These are phyloP conservation scores for Jacaranda copaia DNA, from an alignment of 257 asterid genomes.

Conservation along the genomic window DNA sequence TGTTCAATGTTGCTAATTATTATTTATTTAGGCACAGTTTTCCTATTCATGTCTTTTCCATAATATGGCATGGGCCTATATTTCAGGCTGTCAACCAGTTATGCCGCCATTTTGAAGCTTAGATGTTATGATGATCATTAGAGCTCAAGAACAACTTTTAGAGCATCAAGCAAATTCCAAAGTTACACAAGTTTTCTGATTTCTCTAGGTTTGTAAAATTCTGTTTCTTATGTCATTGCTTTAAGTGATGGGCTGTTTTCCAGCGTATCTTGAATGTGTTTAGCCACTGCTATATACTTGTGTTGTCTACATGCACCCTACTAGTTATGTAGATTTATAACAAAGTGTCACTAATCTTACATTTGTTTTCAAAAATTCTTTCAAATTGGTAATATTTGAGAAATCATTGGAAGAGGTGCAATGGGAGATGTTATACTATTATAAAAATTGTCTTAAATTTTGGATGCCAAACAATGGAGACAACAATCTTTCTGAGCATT, in stretches of 20 bases:
- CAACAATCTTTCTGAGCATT: neutral
- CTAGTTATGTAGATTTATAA: neutral
- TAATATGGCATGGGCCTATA: constrained; percentile 21
- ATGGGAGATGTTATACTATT: neutral
- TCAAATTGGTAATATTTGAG: neutral
- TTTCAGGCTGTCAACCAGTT: constrained; percentile 97
- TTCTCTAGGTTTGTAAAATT: constrained; percentile 74
- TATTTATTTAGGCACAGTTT: neutral
- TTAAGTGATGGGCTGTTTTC: constrained; percentile 9
- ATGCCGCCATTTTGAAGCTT: constrained; percentile 96
- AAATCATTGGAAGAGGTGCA: neutral
- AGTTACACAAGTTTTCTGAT: constrained; percentile 93
- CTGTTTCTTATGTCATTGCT: constrained; percentile 4
- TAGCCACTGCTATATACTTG: neutral
- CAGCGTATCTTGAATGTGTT: neutral
- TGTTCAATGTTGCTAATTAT: neutral
- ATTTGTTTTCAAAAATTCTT: neutral
- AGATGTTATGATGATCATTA: constrained; percentile 91
- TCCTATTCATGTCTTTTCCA: neutral
- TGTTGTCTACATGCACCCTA: neutral
- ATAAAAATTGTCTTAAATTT: neutral
- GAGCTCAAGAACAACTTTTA: constrained; percentile 94
- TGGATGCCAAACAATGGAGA: neutral
- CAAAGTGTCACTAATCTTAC: neutral
- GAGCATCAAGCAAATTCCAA: constrained; percentile 93